Percentiles rank a stretch among this genome's conserved stretches.
These are phyloP conservation scores for Zelonia costaricensis DNA, from an alignment of 208 protist genomes.

Conservation along the genomic window DNA sequence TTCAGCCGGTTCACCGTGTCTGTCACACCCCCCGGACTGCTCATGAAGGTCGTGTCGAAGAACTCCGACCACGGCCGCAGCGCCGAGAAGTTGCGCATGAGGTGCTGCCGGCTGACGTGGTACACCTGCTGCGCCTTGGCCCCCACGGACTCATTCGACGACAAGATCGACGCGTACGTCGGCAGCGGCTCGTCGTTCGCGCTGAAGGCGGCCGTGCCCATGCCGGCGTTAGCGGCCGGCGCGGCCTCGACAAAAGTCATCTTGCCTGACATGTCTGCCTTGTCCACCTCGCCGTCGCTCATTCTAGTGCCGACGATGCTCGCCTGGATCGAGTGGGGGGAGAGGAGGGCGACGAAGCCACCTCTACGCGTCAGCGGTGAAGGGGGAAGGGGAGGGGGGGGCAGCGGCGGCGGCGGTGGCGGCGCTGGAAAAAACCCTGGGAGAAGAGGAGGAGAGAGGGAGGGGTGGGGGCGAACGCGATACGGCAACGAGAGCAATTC, in stretches of 20 bases:
- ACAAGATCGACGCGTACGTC: conserved; percentile 41
- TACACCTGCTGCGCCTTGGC: conserved; percentile 40
- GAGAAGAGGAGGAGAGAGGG: too few species aligned
- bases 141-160: conserved; percentile 12
- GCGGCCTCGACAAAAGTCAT: conserved; percentile 41
- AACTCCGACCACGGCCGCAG: conserved; percentile 84
- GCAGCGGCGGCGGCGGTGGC: too few species aligned
- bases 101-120: conserved; percentile 28
- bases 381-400: too few species aligned
- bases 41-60: conserved; percentile 73
- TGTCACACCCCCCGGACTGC: conserved; percentile 39
- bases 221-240: neutral
- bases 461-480: too few species aligned
- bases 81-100: conserved; percentile 37
- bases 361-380: too few species aligned
- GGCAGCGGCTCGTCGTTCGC: conserved; percentile 17
- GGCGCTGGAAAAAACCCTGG: too few species aligned
- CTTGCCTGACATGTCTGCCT: conserved; percentile 26
- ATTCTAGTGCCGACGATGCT: neutral
- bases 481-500: too few species aligned
- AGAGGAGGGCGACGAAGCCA: too few species aligned
- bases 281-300: conserved; percentile 5
- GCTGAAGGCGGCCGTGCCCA: conserved; percentile 3
- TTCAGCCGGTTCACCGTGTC: conserved; percentile 73
- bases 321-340: too few species aligned